phyloP scores from a whole-genome alignment of 108 stramenopile genomes.

The Nitzschia inconspicua region DNA sequence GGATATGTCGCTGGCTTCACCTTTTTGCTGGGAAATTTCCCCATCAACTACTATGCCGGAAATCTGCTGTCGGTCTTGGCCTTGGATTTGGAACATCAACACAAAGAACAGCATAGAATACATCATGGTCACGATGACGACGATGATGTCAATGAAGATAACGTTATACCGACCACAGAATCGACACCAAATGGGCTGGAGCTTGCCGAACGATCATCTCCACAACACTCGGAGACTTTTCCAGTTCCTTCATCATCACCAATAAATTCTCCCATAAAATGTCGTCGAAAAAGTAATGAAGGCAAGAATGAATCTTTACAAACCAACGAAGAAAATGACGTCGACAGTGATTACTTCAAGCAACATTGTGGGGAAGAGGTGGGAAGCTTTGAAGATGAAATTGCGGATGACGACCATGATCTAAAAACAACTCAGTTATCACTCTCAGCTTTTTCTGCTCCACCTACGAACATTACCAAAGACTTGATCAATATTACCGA shows the following conservation, averaged over 20 bases:
- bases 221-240: no score
- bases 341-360: not conserved
- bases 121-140: not conserved
- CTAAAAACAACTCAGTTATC: not conserved
- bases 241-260: no score
- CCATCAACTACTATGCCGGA: slow-evolving; percentile 64
- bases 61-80: slow-evolving; percentile 39
- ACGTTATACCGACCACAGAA: no score
- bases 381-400: not conserved
- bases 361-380: not conserved
- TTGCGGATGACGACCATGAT: not conserved
- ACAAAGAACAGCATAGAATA: not conserved
- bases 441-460: slow-evolving; percentile 16
- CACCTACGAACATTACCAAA: slow-evolving; percentile 18
- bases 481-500: slow-evolving; percentile 56
- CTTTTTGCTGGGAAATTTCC: slow-evolving; percentile 59
- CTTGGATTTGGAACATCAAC: slow-evolving; percentile 27
- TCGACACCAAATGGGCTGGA: no score
- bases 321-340: not conserved
- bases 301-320: slow-evolving; percentile 1
- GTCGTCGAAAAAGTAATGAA: no score
- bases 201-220: no score
- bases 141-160: slow-evolving; percentile 3
- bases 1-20: slow-evolving; percentile 37
- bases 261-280: no score